A percentile compares a stretch with the other conserved stretches of the same genome.
Evolutionary conservation across 441 rosid genomes (phyloP).

Genomic region (Erysimum pusillum): DNA sequence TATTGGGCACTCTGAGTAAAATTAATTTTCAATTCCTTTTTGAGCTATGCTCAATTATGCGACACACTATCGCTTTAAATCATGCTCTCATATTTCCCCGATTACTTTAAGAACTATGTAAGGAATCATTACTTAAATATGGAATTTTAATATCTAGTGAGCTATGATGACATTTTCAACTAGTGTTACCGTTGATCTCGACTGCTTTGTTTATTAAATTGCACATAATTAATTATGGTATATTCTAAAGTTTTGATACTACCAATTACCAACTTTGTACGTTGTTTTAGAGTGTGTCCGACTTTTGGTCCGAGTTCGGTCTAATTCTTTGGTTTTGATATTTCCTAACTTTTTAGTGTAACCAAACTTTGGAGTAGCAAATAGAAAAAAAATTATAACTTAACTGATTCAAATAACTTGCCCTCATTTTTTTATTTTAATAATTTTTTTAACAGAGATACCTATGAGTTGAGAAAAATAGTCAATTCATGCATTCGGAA

Average conservation of each 20-base stretch:
- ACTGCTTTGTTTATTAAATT: constrained; percentile 34
- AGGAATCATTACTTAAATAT: constrained; percentile 33
- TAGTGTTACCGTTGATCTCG: constrained; percentile 35
- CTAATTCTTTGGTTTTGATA: too few species aligned
- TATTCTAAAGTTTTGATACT: constrained; percentile 13
- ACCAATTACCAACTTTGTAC: background rate
- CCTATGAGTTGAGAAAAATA: background rate
- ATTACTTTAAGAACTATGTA: constrained; percentile 35
- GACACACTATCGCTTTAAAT: constrained; percentile 43
- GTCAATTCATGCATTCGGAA: background rate
- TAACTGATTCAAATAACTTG: background rate
- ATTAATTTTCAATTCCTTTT: constrained; percentile 21
- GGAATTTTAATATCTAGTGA: constrained; percentile 25
- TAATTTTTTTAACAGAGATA: background rate
- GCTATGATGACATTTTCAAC: constrained; percentile 43
- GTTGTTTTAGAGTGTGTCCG: constrained; percentile 22
- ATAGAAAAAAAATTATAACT: background rate
- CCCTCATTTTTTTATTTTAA: background rate
- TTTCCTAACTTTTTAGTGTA: background rate
- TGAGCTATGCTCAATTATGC: constrained; percentile 36
- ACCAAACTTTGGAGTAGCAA: background rate
- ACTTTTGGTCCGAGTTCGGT: background rate
- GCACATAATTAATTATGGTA: background rate
- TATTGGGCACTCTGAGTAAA: constrained; percentile 18
- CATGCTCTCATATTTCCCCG: constrained; percentile 28